Percentiles rank a stretch among this genome's conserved stretches.
Conservation (phyloP, 179 eudicot species). For the Patellifolia procumbens region DNA sequence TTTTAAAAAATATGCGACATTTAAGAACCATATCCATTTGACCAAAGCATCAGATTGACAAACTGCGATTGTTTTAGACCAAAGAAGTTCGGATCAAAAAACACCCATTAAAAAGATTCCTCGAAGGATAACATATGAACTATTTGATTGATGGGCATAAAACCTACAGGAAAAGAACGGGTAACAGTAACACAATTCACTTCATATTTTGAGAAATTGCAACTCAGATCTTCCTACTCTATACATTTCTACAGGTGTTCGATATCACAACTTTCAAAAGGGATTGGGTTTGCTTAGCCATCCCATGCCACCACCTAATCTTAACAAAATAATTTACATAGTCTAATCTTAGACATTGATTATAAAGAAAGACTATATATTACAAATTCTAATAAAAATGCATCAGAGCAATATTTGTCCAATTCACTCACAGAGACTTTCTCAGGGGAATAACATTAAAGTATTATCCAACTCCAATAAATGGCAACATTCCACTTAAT, state of each 20-base stretch:
- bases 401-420: neutral
- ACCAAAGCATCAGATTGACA: neutral
- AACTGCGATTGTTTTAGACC: neutral
- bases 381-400: neutral
- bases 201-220: neutral
- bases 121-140: neutral
- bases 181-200: neutral
- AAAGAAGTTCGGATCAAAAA: neutral
- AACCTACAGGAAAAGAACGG: neutral
- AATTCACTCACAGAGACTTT: neutral
- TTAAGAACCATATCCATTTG: neutral
- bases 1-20: neutral
- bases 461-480: neutral
- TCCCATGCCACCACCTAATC: neutral
- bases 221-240: neutral
- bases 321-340: neutral
- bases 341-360: neutral
- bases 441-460: neutral
- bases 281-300: neutral
- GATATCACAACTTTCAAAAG: neutral
- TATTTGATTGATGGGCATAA: neutral
- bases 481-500: too few relatives aligned
- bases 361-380: neutral
- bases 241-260: neutral
- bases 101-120: neutral